Base-by-base conservation (phyloP, 306 rosid genomes). In the Malus orientalis region DNA sequence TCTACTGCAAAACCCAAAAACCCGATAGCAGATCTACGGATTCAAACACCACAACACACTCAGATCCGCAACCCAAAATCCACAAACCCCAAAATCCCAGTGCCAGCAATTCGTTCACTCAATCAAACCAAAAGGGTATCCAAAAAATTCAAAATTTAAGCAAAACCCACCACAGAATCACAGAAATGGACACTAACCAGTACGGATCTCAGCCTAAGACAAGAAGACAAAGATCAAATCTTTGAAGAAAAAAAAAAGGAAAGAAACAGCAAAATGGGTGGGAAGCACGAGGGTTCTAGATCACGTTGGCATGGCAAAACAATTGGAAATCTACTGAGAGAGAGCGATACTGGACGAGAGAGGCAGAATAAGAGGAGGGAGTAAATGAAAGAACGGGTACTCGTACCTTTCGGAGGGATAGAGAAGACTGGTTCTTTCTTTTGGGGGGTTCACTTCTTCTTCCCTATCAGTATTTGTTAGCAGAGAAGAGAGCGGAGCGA, bases 41-140 rank as follows among this genome's bases (percentile, higher is more conserved):
- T 9, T 42, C 36, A 4, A 36, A 42, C 27, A 23, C 68, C 29
- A 18, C 12, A 74, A 55, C 20, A 20, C 5, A n/a, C 22, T 79
- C 74, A 81, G 91, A 88, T 88, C 93, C 36, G 54, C n/a, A 47
- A 74, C 32, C 38, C 74, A 66, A 57, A 73, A 32, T 40, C 12
- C 19, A 59, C 6, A 53, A 16, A 25, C 59, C 53, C 67, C 67
- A 20, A 63, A 65, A 69, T 12, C 76, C 68, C 5, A 59, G 22
- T 27, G 27, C 33, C 16, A 27, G 4, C 12, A 73, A 49, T 67
- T 71, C 4, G 25, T 20, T 20, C 67, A 23, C 32, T 25, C 22
- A 30, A 23, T 22, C 20, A 51, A 64, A 53, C 36, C 42, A 69
- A 76, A 74, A 29, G 70, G 78, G 70, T 61, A 45, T 42, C 59